Evolutionary conservation across 441 rosid species (phyloP).

Genomic region (Kokia cookei): DNA sequence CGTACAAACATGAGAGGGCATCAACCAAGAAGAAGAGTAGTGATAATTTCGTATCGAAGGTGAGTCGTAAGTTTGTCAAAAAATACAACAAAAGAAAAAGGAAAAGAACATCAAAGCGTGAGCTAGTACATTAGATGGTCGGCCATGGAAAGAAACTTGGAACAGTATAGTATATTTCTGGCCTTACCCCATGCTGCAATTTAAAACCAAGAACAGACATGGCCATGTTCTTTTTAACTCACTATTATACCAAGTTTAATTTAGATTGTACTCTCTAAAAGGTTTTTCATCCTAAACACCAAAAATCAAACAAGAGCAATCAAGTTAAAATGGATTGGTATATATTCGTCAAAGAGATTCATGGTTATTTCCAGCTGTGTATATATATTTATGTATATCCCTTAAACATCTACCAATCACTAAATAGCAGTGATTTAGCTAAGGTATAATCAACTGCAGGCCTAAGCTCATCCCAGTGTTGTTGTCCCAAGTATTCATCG

Average conservation of each 20-base stretch:
- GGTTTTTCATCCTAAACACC: not conserved
- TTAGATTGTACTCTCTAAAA: not conserved
- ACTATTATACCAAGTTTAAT: not conserved
- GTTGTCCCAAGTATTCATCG: not conserved
- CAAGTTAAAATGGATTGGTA: not conserved
- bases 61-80: not conserved
- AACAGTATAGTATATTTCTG: not conserved
- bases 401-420: not conserved
- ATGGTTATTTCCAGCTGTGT: not conserved
- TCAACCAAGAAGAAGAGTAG: not conserved
- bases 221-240: not conserved
- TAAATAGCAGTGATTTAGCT: not conserved
- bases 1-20: too few species aligned
- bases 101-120: not conserved
- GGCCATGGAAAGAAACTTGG: not conserved
- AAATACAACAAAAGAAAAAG: not conserved
- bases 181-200: not conserved
- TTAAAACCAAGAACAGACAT: not conserved
- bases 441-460: slow-evolving; percentile 1
- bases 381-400: not conserved
- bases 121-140: not conserved
- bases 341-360: not conserved
- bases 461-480: slow-evolving; percentile 9
- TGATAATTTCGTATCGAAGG: not conserved
- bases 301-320: not conserved